Base-by-base conservation (phyloP, 2,329 filamentous ascomycete species). In the Paecilomyces fulvus region DNA sequence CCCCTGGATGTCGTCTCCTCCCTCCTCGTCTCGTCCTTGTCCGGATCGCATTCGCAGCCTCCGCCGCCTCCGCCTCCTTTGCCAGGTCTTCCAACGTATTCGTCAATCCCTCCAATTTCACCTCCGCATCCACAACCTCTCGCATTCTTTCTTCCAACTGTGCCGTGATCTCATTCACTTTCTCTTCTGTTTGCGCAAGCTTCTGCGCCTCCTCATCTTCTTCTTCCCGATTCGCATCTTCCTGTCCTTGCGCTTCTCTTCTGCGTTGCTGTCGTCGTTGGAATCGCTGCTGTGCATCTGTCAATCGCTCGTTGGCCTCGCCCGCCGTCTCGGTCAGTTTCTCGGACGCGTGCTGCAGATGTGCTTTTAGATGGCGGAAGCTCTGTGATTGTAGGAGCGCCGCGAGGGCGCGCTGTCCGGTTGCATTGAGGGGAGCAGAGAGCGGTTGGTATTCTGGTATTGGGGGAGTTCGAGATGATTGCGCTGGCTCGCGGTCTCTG, bases 81-180 rank as follows among this genome's bases (percentile, higher is more conserved):
- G 63, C 71, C 61, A 83, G 64, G 58, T 73, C 72, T 3, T 66
- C 62, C 3, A 85, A 59, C 1, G 74, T 70, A 11, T 75, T 72
- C 30, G 73, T 71, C 49, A 83, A 65, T 3, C 68, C 65, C 55
- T 75, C 68, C 12, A 82, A 66, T 57, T 74, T 77, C 8, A 77
- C 71, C 56, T 79, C 74, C 8, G 75, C 75, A 68, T 88, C 85
- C 57, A 88, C 80, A 52, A 83, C 68, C 11, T 76, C 72, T 14
- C 84, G 77, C 64, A 87, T 78, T 50, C 73, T 75, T 64, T 79
- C 74, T 61, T 88, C 85, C 65, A 87, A 75, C 53, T 77, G 74
- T 28, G 70, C 67, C 1, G 83, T 86, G 61, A 82, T 71, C 3
- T 70, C 67, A 14, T 78, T 72, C 1, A 84, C 81, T 56, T 77